These are phyloP conservation scores for Rhododendron mucronatum DNA, from an alignment of 148 eudicot genomes.

Conservation along the genomic window DNA sequence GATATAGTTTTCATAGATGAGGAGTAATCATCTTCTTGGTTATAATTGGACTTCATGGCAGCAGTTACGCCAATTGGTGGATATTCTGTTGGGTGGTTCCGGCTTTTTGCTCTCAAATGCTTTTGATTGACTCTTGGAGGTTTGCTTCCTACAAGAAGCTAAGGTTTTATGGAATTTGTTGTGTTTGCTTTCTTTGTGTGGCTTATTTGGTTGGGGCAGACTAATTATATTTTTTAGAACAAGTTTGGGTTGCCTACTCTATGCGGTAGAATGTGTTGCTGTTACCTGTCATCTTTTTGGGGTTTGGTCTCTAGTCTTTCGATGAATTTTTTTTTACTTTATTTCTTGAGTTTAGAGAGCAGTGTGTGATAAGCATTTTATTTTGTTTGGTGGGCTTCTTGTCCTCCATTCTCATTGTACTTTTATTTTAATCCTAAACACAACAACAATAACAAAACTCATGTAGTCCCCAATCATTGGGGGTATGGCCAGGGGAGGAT, in stretches of 20 bases:
- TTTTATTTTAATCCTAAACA: background rate
- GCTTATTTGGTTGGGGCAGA: background rate
- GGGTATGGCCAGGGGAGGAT: too few relatives aligned
- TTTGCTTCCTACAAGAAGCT: background rate
- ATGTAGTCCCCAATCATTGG: too few relatives aligned
- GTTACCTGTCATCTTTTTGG: background rate
- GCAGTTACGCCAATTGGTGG: background rate
- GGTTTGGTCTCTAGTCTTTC: background rate
- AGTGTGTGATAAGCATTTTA: background rate
- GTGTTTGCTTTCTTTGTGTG: background rate
- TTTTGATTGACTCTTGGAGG: background rate
- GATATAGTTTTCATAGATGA: background rate
- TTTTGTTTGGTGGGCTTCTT: background rate
- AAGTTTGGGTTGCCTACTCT: background rate
- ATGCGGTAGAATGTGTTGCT: background rate
- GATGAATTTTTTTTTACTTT: background rate
- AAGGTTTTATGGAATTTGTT: background rate
- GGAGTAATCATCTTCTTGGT: background rate
- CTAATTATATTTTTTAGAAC: background rate
- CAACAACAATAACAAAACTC: too few relatives aligned
- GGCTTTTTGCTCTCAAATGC: background rate
- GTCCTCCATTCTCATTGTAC: background rate
- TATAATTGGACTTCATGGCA: background rate
- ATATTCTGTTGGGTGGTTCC: background rate
- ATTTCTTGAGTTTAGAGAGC: background rate